These are phyloP conservation scores for Sugiyamaella pinicola DNA, from an alignment of 1,139 yeast genomes.

Conservation along the genomic window DNA sequence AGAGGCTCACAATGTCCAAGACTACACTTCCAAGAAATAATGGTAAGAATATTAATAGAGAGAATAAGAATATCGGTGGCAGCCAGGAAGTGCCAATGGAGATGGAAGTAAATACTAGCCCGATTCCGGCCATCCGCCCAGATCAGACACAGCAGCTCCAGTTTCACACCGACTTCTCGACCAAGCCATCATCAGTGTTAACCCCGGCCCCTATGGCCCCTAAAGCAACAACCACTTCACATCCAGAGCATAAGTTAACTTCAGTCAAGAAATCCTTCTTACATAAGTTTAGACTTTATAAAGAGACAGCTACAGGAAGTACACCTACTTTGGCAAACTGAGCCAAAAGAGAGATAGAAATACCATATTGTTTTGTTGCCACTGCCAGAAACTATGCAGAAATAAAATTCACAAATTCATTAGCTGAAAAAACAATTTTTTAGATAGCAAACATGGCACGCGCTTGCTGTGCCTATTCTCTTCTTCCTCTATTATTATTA, in stretches of 20 bases:
- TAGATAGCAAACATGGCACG: too few relatives aligned
- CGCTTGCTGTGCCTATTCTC: too few relatives aligned
- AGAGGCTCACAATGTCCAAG: background rate
- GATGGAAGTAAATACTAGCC: background rate
- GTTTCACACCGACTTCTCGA: background rate
- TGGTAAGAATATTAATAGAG: background rate
- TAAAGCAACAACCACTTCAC: background rate
- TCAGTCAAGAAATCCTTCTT: background rate
- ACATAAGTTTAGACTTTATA: slow-evolving; percentile 1
- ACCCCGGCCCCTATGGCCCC: background rate
- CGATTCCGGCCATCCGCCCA: background rate
- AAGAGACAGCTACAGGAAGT: background rate
- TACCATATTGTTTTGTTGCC: background rate
- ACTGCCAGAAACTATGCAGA: background rate
- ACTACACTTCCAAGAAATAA: background rate
- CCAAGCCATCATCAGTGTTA: background rate
- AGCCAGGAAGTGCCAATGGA: background rate
- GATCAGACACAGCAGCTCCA: background rate
- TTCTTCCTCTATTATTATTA: too few relatives aligned
- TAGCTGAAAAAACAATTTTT: too few relatives aligned
- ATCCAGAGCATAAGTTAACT: background rate
- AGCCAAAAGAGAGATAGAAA: background rate
- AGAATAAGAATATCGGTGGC: background rate
- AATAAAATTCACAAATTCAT: background rate
- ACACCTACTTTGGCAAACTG: background rate